Evolutionary conservation across 1,139 yeast genomes (phyloP), one percentile per base, ranked within the genome.

Genomic region (Blastobotrys malaysiensis): DNA sequence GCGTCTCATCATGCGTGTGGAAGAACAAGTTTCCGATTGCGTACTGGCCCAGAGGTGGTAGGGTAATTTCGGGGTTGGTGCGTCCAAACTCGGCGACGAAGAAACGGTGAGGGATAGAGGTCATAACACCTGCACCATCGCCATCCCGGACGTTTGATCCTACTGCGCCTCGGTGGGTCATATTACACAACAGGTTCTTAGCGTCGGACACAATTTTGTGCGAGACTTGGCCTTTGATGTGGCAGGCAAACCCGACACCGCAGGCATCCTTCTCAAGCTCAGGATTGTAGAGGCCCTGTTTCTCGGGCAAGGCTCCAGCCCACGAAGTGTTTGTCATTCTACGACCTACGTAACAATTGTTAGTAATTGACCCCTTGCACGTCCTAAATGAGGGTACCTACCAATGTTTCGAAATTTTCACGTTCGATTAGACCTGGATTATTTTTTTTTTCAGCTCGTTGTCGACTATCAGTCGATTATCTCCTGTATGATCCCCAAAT

Each of bases 101-200:
- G 70, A 93, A 88, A 62, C 80, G 84, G 74, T 91, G 97, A 46
- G 98, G 97, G 60, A 93, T 83, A 46, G 96, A 86, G 52, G 95
- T 82, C 80, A 93, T 82, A 59, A 93, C 90, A 71, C 99, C 99
- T 46, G 99, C 99, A 73, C 99, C 99, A 70, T 93, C 99, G 73
- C 99, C 99, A 69, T 93, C 97, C 66, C 91, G 83, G 26, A 98
- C 96, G 69, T 90, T 96, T 49, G 95, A 83, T 36, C 89, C 88
- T 59, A 91, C 97, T 50, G 99, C 99, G 69, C 99, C 99, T 75
- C 99, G 83, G 72, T 93, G 99, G 59, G 97, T 88, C 98, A 93
- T 93, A 73, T 93, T 93, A 77, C 98, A 91, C 57, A 93, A 82
- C 68, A 93, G 77, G 67, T 81, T 83, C 59, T 65, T 63, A 47